Evolutionary conservation across 352 stramenopile genomes (phyloP), one percentile per base, ranked within the genome.

Genomic region (Phytophthora agathidicida): DNA sequence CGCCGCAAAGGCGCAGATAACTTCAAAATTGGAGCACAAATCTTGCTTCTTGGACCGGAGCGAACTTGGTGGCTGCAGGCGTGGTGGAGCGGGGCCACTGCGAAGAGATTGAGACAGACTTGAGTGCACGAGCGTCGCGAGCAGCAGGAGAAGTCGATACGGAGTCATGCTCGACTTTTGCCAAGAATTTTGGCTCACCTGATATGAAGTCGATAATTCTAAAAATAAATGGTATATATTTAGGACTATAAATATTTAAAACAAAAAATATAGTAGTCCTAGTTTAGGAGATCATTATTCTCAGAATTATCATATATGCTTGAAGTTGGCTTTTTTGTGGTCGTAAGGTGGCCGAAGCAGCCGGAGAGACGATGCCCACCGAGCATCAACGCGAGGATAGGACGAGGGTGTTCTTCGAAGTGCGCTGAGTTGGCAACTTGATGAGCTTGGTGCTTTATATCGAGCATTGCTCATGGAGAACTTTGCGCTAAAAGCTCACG

Each of bases 1-100:
- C 7, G 58, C 50, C 4, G 74, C 75, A 42, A 74, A 87, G 24
- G 69, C 53, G 57, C 75, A 83, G 24, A 89, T 73, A 2, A 39
- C 16, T 17, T 53, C 32, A 26, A 89, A 86, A 10, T 72, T 57
- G 3, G 46, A 23, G 53, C 80, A 89, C 9, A 83, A 44, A 32
- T 67, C 50, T 30, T 28, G 47, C 17, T 49, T 53, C 47, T 70
- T 50, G 13, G 41, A 32, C 11, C 6, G 20, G 13, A 4, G 14
- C 23, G 37, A 47, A 17, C 24, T 51, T 48, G 57, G 20, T 9
- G 28, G 3, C 36, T 50, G 24, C 5, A 47, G 24, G 27, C 13
- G 24, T 16, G 55, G 28, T n/a, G 20, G 41, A 0, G 19, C 13
- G 20, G 17, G 6, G 3, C n/a, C 3, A 39, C 20, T 27, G 14